A percentile compares a stretch with the other conserved stretches of the same genome.
Evolutionary conservation across 129 eudicot genomes (phyloP).

Genomic region (Lonicera japonica): DNA sequence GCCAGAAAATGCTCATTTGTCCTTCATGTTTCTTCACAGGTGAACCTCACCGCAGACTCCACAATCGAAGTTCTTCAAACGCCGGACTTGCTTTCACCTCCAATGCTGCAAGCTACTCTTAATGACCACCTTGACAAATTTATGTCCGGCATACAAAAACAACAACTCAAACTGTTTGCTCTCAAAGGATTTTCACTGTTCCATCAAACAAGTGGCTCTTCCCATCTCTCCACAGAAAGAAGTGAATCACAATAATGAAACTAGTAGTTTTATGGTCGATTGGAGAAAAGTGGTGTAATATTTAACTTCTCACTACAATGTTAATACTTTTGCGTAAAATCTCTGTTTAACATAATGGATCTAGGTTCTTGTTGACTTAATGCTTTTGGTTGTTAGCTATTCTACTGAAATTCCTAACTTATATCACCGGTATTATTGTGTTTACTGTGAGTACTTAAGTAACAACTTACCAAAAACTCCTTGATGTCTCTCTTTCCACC

Average conservation of each 20-base stretch:
- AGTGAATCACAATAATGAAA: not conserved
- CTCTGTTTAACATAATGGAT: no score
- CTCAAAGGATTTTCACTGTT: slow-evolving; percentile 10
- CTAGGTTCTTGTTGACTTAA: no score
- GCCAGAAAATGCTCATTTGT: not conserved
- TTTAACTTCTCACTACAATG: no score
- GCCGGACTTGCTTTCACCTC: slow-evolving; percentile 45
- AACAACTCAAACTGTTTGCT: slow-evolving; percentile 12
- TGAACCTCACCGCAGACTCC: slow-evolving; percentile 32
- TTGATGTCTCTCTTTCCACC: no score
- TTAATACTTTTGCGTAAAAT: no score
- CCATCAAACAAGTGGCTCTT: not conserved
- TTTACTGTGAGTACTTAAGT: no score
- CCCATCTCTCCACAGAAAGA: slow-evolving; percentile 11
- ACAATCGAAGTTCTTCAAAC: slow-evolving; percentile 39
- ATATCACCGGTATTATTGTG: no score
- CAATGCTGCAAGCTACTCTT: slow-evolving; percentile 33
- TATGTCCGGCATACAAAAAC: slow-evolving; percentile 29
- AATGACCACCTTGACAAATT: slow-evolving; percentile 37
- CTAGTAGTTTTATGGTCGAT: not conserved
- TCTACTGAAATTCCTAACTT: no score
- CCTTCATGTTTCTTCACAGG: slow-evolving; percentile 21
- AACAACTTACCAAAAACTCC: no score
- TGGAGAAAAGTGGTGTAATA: no score
- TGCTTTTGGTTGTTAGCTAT: no score